Evolutionary conservation across 352 stramenopile genomes (phyloP), one percentile per base, ranked within the genome.

Genomic region (Poterioochromonas sp.): DNA sequence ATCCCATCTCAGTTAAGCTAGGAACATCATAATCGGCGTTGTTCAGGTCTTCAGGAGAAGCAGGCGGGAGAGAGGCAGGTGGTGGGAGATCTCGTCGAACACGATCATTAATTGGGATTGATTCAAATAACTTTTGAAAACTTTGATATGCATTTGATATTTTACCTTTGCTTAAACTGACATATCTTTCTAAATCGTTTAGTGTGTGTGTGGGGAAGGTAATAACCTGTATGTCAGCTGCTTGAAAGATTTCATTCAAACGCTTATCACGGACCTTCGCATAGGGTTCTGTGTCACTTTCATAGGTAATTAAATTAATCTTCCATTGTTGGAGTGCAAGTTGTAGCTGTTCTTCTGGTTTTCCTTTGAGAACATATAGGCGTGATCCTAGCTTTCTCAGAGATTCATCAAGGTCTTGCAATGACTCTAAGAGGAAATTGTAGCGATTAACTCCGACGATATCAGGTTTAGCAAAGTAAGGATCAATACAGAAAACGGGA

Each of bases 231-330:
- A 97, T 84, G 22, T 86, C 83, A 11, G 86, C 76, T 63, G 79
- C 58, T 40, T 83, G 82, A 0, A 86, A 88, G 35, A 91, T 73
- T 5, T 81, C 49, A 5, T 83, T 60, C 22, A 96, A 88, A 34
- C 84, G 79, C 1, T 85, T 77, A 84, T 97, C 92, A 54, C 92
- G 85, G 63, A 86, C 69, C 40, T 89, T 85, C 22, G 92, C 91
- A 76, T 95, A 97, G 0, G 90, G 91, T 84, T 97, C 92, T 69
- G 83, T 93, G 22, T 95, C 90, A 49, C 83, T 86, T 77, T 97
- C 93, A 77, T 95, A 95, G 54, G 89, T 96, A 41, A 97, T 77
- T 73, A 94, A 87, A 22, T 87, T 93, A 77, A 97, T 90, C 32
- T 86, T 84, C 87, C 89, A 97, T 32, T 92, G 86, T 3, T 87